Evolutionary conservation across 129 eudicot species (phyloP).

Genomic region (Daucus carota): DH1_v3.0 NC_030386.2:10791501-10792000

Average conservation of each 20-base stretch:
- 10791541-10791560: conserved; percentile 43
- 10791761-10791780: conserved; percentile 61
- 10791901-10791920: conserved; percentile 95
- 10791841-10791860: conserved; percentile 82
- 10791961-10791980: too few species aligned
- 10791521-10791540: conserved; percentile 18
- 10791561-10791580: conserved; percentile 20
- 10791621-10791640: not conserved
- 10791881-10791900: conserved; percentile 50
- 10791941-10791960: too few species aligned
- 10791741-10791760: not conserved
- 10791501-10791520: too few species aligned
- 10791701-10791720: conserved; percentile 17
- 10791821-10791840: conserved; percentile 65
- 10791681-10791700: conserved; percentile 47
- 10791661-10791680: conserved; percentile 38
- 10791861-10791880: conserved; percentile 78
- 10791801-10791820: conserved; percentile 75
- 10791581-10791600: conserved; percentile 20
- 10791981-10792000: too few species aligned
- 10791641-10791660: conserved; percentile 9
- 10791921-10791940: conserved; percentile 91
- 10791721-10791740: conserved; percentile 20
- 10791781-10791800: conserved; percentile 97
- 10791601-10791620: conserved; percentile 11